A percentile compares a stretch with the other conserved stretches of the same genome.
phyloP scores from a whole-genome alignment of 1,139 yeast genomes.

The Diutina pseudorugosa region DNA sequence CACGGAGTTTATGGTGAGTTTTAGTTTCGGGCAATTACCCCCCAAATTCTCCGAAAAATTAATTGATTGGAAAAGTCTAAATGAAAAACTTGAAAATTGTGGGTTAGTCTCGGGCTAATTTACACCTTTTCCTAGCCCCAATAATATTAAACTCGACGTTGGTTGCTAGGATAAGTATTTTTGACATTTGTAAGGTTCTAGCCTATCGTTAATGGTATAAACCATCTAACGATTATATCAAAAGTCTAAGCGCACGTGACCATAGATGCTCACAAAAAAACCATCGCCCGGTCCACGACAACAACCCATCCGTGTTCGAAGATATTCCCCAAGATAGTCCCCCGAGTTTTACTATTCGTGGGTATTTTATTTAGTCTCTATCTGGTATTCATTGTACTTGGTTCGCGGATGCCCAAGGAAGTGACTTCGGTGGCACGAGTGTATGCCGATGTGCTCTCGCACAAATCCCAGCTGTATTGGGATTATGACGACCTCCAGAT shows the following conservation, averaged over 20 bases:
- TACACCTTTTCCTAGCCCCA: too few relatives aligned
- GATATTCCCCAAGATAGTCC: not conserved
- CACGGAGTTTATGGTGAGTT: too few relatives aligned
- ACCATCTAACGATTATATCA: too few relatives aligned
- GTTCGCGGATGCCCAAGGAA: constrained; percentile 1
- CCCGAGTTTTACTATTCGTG: not conserved
- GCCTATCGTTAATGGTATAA: too few relatives aligned
- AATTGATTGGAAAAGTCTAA: too few relatives aligned
- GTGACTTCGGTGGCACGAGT: constrained; percentile 25
- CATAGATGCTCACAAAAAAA: not conserved
- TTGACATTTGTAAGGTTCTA: too few relatives aligned
- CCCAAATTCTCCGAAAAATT: too few relatives aligned
- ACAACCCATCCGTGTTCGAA: not conserved
- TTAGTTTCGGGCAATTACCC: too few relatives aligned
- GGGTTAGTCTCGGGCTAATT: too few relatives aligned
- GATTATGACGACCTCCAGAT: constrained; percentile 34
- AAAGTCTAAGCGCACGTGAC: not conserved
- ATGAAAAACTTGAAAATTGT: too few relatives aligned
- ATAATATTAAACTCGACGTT: not conserved
- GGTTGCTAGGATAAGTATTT: too few relatives aligned
- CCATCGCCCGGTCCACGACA: not conserved
- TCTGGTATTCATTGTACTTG: not conserved
- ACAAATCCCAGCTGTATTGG: constrained; percentile 35
- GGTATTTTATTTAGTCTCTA: not conserved
- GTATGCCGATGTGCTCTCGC: constrained; percentile 30